These are phyloP conservation scores for Puccinia novopanici DNA, from an alignment of 1,284 basidiomycete species.

Conservation along the genomic window DNA sequence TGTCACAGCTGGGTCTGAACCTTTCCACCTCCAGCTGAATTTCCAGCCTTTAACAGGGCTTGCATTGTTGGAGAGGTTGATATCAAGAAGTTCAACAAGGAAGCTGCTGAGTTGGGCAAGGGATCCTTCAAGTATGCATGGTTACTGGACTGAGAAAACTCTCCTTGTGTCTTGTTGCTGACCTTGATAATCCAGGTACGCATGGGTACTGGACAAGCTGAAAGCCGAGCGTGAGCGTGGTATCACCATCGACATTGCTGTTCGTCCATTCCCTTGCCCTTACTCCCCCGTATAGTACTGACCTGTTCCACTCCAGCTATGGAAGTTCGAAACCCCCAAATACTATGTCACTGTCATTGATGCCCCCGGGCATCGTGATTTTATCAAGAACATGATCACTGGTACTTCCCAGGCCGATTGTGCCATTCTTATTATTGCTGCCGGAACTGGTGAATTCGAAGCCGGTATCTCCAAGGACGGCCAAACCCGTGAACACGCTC, in stretches of 20 bases:
- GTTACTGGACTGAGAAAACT: no score
- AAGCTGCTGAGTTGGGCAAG: no score
- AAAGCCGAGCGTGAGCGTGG: slow-evolving; percentile 99
- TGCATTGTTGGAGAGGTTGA: no score
- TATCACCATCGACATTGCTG: slow-evolving; percentile 99
- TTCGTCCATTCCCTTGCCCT: slow-evolving; percentile 32
- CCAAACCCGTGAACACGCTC: slow-evolving; percentile 99
- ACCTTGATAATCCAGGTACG: slow-evolving; percentile 63
- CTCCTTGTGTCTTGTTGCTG: slow-evolving; percentile 41
- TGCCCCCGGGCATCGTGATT: slow-evolving; percentile 99
- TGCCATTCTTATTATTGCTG: slow-evolving; percentile 98
- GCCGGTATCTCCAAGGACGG: slow-evolving; percentile 99
- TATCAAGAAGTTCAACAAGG: no score
- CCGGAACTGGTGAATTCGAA: slow-evolving; percentile 99
- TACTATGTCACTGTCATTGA: slow-evolving; percentile 77
- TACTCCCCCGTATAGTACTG: background rate
- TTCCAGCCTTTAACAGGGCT: no score
- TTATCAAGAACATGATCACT: slow-evolving; percentile 99
- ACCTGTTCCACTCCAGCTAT: slow-evolving; percentile 63
- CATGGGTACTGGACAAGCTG: slow-evolving; percentile 99
- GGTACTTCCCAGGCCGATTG: slow-evolving; percentile 99
- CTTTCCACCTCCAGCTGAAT: no score
- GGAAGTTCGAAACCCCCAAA: slow-evolving; percentile 81
- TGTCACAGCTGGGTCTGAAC: no score
- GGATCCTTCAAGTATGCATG: no score